Base-by-base conservation (phyloP, 2,329 filamentous ascomycete genomes). In the Trichoderma polysporum region DNA sequence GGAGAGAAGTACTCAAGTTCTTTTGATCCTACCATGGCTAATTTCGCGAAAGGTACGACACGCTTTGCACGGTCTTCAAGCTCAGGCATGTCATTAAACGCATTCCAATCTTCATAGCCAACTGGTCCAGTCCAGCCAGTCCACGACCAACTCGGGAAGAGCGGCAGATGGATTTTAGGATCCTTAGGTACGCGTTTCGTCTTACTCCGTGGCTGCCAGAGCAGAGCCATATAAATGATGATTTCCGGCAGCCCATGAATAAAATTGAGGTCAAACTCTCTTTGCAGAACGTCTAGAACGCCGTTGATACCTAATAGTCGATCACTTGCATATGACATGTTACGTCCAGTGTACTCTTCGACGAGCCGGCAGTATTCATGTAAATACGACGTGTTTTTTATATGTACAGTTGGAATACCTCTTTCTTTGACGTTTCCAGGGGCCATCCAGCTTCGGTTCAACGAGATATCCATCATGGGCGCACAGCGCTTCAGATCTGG, bases 71-170 rank as follows among this genome's bases (percentile, higher is more conserved):
- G 63, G 2, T 59, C 45, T 0, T 66, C 41, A 1, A 66, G n/a
- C 27, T 33, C 63, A 8, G 45, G 54, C 52, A 66, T 57, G n/a
- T 22, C 9, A 12, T 66, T 66, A 7, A 66, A 59, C 4, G 33
- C 45, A 52, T 66, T 41, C 63, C 63, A 66, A 12, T 66, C 35
- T 35, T 66, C 63, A 41, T 66, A 58, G 2, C 63, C 63, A 3
- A 66, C 54, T 10, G 63, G 63, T 17, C 65, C 65, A 19, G 49
- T 63, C 65, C 65, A 66, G 10, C 65, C 65, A 2, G 65, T 22
- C 65, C 65, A 66, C 4, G 65, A 61, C 65, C 65, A 66, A 8
- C 65, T 66, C 7, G 65, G 65, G 22, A 49, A 66, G 17, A 54
- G n/a, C 7, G 56, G 56, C 1, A 61, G 35, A 13, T 35, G 9